Percentiles rank a stretch among this genome's conserved stretches.
Conservation (phyloP, 2,329 filamentous ascomycete species). For the Ophiostoma sp. region DNA sequence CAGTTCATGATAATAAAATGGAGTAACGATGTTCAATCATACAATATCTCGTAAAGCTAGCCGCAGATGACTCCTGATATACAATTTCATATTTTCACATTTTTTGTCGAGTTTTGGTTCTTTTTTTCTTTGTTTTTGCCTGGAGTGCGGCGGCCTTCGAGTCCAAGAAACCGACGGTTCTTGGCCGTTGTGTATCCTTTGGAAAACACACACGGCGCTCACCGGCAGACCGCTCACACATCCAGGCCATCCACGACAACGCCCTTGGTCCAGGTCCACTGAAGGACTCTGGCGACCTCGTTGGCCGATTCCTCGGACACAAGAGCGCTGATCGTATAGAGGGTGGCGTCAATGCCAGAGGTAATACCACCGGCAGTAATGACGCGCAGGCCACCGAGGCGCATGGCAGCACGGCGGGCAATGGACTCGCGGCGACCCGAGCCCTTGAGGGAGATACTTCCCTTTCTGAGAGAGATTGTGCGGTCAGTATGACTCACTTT, state of each 20-base stretch:
- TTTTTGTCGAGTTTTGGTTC: constrained; percentile 3
- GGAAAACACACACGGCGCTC: neutral
- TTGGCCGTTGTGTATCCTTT: neutral
- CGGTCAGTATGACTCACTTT: neutral
- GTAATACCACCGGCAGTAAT: constrained; percentile 78
- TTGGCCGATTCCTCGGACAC: constrained; percentile 74
- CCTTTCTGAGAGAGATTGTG: constrained; percentile 58
- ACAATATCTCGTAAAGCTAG: constrained; percentile 18
- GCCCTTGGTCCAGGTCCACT: constrained; percentile 85
- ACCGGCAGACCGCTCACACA: constrained; percentile 53
- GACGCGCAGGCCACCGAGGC: constrained; percentile 68
- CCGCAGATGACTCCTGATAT: constrained; percentile 18
- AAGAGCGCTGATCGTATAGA: constrained; percentile 83
- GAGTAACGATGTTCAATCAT: constrained; percentile 5
- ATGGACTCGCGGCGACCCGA: constrained; percentile 78
- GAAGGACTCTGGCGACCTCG: constrained; percentile 72
- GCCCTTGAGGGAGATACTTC: constrained; percentile 77
- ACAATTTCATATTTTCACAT: neutral
- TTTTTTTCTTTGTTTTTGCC: constrained; percentile 16
- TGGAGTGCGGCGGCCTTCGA: constrained; percentile 17
- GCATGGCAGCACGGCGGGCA: constrained; percentile 73
- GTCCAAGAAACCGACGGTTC: neutral
- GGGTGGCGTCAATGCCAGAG: constrained; percentile 76
- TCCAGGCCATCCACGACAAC: constrained; percentile 82
- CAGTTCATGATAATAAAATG: neutral